Base-by-base conservation (phyloP, 257 asterid species). In the Scutellaria minor region DNA sequence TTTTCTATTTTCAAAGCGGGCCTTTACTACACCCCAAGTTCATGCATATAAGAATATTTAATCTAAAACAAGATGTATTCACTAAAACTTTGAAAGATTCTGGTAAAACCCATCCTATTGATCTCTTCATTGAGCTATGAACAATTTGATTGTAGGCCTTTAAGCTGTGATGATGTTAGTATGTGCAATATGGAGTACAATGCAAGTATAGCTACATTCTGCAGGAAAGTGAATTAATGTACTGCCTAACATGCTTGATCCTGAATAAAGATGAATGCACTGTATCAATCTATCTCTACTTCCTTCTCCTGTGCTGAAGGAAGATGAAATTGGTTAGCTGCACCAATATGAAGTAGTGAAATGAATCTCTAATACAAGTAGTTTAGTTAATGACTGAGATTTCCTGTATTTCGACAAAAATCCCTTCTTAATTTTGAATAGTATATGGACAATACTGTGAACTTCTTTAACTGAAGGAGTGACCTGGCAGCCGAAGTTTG, bases 141-240 rank as follows among this genome's bases (percentile, higher is more conserved):
- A 9, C 18, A 66, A 27, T 56, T 44, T 70, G 58, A 20, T 6
- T 20, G 31, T 18, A 27, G 54, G 39, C 37, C 48, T 41, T 66
- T 24, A 42, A 27, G 62, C 35, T 47, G 76, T 14, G 0, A 27
- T 12, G 67, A n/a, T 35, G 31, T 66, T 51, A 31, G 48, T 14
- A 66, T 31, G 61, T 47, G 59, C 57, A 65, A 65, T 47, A 44
- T 24, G 70, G 45, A 41, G 37, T 37, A 61, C 53, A 20, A 7
- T 59, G 60, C 11, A 4, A n/a, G 6, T 22, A 54, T 66, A 42
- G 61, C 35, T 44, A 66, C 1, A 15, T 24, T 61, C 39, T 59
- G 51, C 18, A n/a, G 46, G 46, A 46, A 37, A 51, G 66, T 3
- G 24, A 12, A 37, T 12, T 68, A 51, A 12, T 1, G 41, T 15